Evolutionary conservation across 2,329 filamentous ascomycete species (phyloP).

Genomic region (Alternaria alternata): DNA sequence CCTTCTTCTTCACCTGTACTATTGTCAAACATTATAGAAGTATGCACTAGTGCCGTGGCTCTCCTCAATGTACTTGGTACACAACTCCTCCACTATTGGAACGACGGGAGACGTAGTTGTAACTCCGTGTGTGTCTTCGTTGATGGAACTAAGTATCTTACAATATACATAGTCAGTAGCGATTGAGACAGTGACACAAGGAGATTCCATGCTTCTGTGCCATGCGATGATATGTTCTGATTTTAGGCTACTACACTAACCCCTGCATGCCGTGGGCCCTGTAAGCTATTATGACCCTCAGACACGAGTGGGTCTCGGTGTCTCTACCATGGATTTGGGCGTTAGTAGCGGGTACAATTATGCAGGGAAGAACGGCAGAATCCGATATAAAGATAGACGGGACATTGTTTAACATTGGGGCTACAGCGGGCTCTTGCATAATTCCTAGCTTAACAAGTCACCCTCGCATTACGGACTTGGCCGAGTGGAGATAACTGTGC

Average conservation of each 20-base stretch:
- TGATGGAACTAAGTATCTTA: too few relatives aligned
- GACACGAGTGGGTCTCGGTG: background rate
- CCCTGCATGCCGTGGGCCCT: background rate
- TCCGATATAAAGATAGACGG: background rate
- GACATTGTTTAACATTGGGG: background rate
- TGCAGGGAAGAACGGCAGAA: background rate
- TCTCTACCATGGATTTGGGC: background rate
- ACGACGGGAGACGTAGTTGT: too few relatives aligned
- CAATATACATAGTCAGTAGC: too few relatives aligned
- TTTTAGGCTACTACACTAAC: background rate
- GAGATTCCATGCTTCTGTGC: too few relatives aligned
- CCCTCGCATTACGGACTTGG: background rate
- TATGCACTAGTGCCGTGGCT: too few relatives aligned
- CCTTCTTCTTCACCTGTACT: too few relatives aligned
- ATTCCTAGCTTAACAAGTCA: background rate
- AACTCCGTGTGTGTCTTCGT: too few relatives aligned
- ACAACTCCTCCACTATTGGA: too few relatives aligned
- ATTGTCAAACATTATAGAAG: too few relatives aligned
- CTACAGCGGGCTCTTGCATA: background rate
- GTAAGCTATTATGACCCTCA: background rate
- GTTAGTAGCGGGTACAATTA: background rate
- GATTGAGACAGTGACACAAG: too few relatives aligned
- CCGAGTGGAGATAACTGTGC: background rate
- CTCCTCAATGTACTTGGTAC: too few relatives aligned
- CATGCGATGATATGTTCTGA: too few relatives aligned